These are phyloP conservation scores for Chaetoceros tenuissimus DNA, from an alignment of 108 stramenopile species.

Conservation along the genomic window DNA sequence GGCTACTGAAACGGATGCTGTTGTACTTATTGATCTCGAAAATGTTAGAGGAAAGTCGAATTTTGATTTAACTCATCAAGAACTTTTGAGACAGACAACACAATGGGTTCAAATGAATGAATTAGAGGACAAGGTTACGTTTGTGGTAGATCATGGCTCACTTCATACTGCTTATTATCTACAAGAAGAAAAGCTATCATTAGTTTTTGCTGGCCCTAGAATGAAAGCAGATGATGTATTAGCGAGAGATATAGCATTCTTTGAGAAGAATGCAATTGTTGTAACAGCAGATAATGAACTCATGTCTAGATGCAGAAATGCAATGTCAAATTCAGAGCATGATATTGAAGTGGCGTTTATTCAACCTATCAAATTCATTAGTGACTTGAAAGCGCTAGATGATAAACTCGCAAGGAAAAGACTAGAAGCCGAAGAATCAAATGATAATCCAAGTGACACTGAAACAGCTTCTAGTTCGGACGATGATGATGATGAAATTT, in stretches of 20 bases:
- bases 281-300: constrained; percentile 57
- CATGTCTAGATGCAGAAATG: constrained; percentile 29
- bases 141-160: constrained; percentile 57
- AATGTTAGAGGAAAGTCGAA: constrained; percentile 58
- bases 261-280: constrained; percentile 24
- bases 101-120: constrained; percentile 27
- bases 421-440: neutral
- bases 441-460: neutral
- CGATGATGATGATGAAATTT: neutral
- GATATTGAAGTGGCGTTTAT: constrained; percentile 28
- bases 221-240: constrained; percentile 70
- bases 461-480: neutral
- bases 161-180: constrained; percentile 27
- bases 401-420: constrained; percentile 1
- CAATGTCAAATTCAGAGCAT: constrained; percentile 13
- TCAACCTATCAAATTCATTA: constrained; percentile 27
- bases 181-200: constrained; percentile 11
- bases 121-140: constrained; percentile 20
- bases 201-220: constrained; percentile 44
- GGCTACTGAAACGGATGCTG: neutral
- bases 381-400: constrained; percentile 24
- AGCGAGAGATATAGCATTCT: constrained; percentile 29
- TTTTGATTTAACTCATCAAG: constrained; percentile 43
- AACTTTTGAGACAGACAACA: constrained; percentile 29
- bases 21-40: constrained; percentile 46